phyloP scores from a whole-genome alignment of 352 stramenopile species.

The Globisporangium canariense region DNA sequence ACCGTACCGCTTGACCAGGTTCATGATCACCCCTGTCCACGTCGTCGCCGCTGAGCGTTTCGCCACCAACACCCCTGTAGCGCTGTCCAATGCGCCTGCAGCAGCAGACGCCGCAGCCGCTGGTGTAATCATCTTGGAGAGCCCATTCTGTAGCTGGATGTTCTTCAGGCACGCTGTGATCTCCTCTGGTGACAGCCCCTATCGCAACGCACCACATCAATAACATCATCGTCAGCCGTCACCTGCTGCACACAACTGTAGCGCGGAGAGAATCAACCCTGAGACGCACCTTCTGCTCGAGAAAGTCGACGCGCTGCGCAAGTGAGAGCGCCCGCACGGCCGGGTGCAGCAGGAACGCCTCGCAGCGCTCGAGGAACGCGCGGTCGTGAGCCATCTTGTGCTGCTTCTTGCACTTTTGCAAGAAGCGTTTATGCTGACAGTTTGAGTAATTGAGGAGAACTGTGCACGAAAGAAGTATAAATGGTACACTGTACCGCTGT shows the following conservation, averaged over 20 bases:
- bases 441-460: not conserved
- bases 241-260: not conserved
- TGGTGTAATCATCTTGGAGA: constrained; percentile 33
- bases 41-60: not conserved
- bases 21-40: constrained; percentile 24
- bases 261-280: too few relatives aligned
- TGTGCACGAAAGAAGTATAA: not conserved
- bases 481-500: not conserved
- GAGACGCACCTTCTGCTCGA: constrained; percentile 55
- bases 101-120: constrained; percentile 8
- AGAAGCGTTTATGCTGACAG: constrained; percentile 10
- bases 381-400: constrained; percentile 23
- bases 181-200: constrained; percentile 58
- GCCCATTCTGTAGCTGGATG: constrained; percentile 52
- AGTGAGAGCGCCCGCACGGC: constrained; percentile 58
- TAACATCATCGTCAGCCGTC: not conserved
- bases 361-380: constrained; percentile 52
- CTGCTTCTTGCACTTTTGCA: constrained; percentile 4
- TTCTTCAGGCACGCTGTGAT: constrained; percentile 61
- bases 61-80: not conserved
- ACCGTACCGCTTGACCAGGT: constrained; percentile 30
- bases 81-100: not conserved
- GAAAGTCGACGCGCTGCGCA: constrained; percentile 67
- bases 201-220: not conserved
- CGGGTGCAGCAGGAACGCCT: constrained; percentile 69